These are phyloP conservation scores for Hirschioporus abietinus DNA, from an alignment of 768 basidiomycete species.

Conservation along the genomic window DNA sequence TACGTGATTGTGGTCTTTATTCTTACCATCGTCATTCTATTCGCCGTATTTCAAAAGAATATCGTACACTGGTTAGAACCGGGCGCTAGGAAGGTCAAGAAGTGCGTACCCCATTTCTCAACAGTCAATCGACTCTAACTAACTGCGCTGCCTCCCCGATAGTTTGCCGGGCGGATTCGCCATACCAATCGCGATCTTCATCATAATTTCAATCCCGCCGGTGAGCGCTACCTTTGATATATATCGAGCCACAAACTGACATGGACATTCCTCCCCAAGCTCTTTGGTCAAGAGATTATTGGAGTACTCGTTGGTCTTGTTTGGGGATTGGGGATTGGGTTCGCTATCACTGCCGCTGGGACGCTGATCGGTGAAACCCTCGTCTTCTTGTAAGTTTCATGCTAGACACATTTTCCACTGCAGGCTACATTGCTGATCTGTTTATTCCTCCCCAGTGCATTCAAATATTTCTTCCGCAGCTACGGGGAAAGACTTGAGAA, in stretches of 20 bases:
- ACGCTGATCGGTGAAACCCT: constrained; percentile 33
- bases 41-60: constrained; percentile 31
- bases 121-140: neutral
- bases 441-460: constrained; percentile 24
- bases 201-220: constrained; percentile 38
- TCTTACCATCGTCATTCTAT: constrained; percentile 25
- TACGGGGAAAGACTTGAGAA: constrained; percentile 32
- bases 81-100: constrained; percentile 32
- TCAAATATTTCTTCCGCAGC: constrained; percentile 31
- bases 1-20: constrained; percentile 20
- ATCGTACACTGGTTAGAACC: constrained; percentile 38
- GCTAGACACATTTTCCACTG: constrained; percentile 32
- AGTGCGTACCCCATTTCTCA: constrained; percentile 1
- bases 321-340: constrained; percentile 36
- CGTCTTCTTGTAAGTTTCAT: constrained; percentile 22
- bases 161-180: constrained; percentile 27
- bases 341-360: constrained; percentile 30
- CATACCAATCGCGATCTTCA: constrained; percentile 39
- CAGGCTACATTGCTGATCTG: constrained; percentile 18
- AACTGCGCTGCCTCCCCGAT: neutral
- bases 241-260: neutral
- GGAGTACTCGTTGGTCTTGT: constrained; percentile 37
- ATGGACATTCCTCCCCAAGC: constrained; percentile 1
- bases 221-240: constrained; percentile 13
- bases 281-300: constrained; percentile 41